Conservation (phyloP, 169 alveolate genomes). For the Cryptosporidium felis region DNA sequence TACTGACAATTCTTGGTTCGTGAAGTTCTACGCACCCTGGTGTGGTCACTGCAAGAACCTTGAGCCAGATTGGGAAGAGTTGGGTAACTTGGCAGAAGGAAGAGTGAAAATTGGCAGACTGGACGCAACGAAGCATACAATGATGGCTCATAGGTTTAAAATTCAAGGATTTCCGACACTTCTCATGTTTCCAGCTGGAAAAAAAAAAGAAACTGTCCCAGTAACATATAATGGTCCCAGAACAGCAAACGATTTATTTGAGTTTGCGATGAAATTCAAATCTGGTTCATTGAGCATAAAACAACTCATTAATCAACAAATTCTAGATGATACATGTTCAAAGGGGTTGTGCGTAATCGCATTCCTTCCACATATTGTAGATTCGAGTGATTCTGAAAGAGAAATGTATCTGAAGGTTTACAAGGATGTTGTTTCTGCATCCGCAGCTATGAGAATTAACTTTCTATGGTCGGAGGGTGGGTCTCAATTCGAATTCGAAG, state of each 20-base stretch:
- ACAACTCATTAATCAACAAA: constrained; percentile 74
- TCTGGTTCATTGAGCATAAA: constrained; percentile 79
- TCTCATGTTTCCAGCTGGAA: constrained; percentile 89
- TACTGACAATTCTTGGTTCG: constrained; percentile 80
- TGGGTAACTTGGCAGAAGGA: constrained; percentile 87
- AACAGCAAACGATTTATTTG: constrained; percentile 83
- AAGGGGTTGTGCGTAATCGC: constrained; percentile 86
- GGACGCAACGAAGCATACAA: constrained; percentile 82
- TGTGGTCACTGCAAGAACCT: constrained; percentile 96
- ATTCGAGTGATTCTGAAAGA: constrained; percentile 84
- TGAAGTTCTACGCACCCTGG: constrained; percentile 95
- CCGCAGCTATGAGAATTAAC: constrained; percentile 83
- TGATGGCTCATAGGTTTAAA: constrained; percentile 78
- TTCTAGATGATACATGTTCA: constrained; percentile 79
- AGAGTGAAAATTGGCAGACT: constrained; percentile 81
- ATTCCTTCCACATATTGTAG: constrained; percentile 90
- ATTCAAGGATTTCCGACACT: constrained; percentile 96
- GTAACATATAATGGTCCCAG: constrained; percentile 85
- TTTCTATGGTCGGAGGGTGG: constrained; percentile 92
- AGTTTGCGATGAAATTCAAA: constrained; percentile 81
- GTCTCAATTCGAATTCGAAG: constrained; percentile 86
- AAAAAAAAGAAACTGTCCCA: constrained; percentile 85
- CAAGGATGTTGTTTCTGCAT: constrained; percentile 79
- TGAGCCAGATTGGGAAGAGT: constrained; percentile 94
- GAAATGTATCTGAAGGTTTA: constrained; percentile 80